These are phyloP conservation scores for Pecoramyces ruminantium DNA, from an alignment of 192 early-diverging fungal genomes.

Conservation along the genomic window DNA sequence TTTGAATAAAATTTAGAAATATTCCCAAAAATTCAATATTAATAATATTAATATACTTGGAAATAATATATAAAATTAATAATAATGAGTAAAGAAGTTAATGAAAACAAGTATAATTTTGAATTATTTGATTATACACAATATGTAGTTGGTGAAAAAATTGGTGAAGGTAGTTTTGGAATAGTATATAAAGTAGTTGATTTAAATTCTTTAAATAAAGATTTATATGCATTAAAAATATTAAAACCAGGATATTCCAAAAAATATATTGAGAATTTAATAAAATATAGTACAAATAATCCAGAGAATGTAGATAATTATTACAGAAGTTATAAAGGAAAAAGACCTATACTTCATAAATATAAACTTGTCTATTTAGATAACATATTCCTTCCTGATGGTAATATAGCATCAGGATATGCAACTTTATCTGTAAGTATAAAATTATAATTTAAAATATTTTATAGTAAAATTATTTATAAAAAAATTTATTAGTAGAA, in stretches of 20 bases:
- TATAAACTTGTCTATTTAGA: not conserved
- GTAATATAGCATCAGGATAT: not conserved
- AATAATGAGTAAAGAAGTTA: not conserved
- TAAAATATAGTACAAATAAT: not conserved
- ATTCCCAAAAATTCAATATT: too few species aligned
- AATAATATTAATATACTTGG: too few species aligned
- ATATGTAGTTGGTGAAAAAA: not conserved
- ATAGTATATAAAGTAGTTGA: not conserved
- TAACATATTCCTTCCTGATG: not conserved
- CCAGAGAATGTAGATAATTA: not conserved
- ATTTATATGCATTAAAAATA: not conserved
- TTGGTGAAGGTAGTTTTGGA: not conserved
- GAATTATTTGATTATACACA: not conserved
- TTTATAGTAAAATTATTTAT: too few species aligned
- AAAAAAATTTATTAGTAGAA: too few species aligned
- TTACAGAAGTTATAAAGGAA: not conserved
- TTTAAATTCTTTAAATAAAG: not conserved
- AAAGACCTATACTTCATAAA: not conserved
- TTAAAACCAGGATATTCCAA: not conserved
- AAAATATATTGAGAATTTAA: not conserved
- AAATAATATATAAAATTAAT: not conserved
- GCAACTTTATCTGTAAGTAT: not conserved
- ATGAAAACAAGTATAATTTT: not conserved
- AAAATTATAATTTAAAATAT: too few species aligned
- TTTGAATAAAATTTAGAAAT: too few species aligned